Conservation (phyloP, 306 rosid species). For the Vicia sativa region DNA sequence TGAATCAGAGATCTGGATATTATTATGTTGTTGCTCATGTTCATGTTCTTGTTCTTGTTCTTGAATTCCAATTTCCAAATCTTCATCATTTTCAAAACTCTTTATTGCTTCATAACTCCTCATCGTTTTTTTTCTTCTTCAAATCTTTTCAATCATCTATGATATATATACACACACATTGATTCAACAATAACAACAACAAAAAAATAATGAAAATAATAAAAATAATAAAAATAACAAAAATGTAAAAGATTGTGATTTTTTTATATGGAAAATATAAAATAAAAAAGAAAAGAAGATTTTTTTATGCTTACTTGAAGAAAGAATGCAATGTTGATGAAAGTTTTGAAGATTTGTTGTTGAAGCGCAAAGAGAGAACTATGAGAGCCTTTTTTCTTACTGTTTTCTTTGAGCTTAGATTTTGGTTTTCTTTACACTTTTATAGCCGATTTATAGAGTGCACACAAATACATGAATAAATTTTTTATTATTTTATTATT, state of each 20-base stretch:
- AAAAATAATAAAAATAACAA: too few species aligned
- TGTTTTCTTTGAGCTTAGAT: conserved; percentile 22
- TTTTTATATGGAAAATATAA: too few species aligned
- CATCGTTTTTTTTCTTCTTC: conserved; percentile 32
- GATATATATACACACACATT: neutral
- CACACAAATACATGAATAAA: neutral
- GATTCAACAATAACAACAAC: neutral
- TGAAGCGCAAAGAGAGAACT: conserved; percentile 1
- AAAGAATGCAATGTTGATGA: conserved; percentile 15
- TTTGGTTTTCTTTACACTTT: conserved; percentile 18
- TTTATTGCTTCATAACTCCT: conserved; percentile 48
- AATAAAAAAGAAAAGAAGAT: neutral
- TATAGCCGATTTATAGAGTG: conserved; percentile 34
- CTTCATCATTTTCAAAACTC: conserved; percentile 48
- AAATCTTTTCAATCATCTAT: conserved; percentile 22
- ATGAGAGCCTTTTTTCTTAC: neutral
- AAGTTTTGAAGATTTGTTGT: neutral
- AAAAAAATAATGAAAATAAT: too few species aligned
- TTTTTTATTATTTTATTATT: neutral
- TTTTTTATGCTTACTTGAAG: conserved; percentile 5
- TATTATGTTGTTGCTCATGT: neutral
- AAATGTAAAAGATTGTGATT: too few species aligned
- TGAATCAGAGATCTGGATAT: neutral
- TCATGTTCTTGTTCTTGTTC: conserved; percentile 9
- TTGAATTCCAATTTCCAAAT: conserved; percentile 58